Percentiles rank a stretch among this genome's conserved stretches.
Conservation (phyloP, 257 asterid genomes). For the Marsdenia floribunda region DNA sequence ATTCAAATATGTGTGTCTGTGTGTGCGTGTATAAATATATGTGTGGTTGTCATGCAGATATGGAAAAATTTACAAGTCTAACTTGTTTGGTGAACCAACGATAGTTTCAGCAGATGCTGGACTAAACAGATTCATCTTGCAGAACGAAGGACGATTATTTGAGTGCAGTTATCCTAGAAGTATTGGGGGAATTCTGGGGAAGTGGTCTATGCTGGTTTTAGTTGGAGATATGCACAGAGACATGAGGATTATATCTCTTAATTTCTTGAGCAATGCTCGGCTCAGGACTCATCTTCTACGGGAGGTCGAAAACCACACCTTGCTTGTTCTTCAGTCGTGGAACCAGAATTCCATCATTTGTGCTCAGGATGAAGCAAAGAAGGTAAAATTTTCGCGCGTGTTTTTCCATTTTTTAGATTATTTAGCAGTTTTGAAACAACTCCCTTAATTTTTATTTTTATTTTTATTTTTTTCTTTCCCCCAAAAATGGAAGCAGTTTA, state of each 20-base stretch:
- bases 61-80: conserved; percentile 82
- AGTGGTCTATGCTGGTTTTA: conserved; percentile 90
- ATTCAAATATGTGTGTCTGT: neutral
- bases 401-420: no score
- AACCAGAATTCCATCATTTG: conserved; percentile 36
- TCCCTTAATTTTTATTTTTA: neutral
- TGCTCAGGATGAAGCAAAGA: conserved; percentile 93
- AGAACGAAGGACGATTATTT: conserved; percentile 74
- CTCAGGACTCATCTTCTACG: conserved; percentile 58
- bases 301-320: conserved; percentile 71
- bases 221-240: conserved; percentile 95
- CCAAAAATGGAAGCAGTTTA: conserved; percentile 41
- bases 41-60: conserved; percentile 35
- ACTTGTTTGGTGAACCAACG: conserved; percentile 72
- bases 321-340: conserved; percentile 74
- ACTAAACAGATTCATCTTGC: conserved; percentile 62
- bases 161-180: conserved; percentile 92
- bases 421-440: no score
- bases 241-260: conserved; percentile 77
- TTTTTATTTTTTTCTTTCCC: neutral
- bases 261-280: conserved; percentile 71
- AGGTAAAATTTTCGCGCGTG: conserved; percentile 29
- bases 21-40: no score
- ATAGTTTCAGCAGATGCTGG: conserved; percentile 89
- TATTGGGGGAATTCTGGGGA: conserved; percentile 92